Percentiles rank a stretch among this genome's conserved stretches.
phyloP scores from a whole-genome alignment of 1,139 yeast species.

The Entelexis sorbosivorans region DNA sequence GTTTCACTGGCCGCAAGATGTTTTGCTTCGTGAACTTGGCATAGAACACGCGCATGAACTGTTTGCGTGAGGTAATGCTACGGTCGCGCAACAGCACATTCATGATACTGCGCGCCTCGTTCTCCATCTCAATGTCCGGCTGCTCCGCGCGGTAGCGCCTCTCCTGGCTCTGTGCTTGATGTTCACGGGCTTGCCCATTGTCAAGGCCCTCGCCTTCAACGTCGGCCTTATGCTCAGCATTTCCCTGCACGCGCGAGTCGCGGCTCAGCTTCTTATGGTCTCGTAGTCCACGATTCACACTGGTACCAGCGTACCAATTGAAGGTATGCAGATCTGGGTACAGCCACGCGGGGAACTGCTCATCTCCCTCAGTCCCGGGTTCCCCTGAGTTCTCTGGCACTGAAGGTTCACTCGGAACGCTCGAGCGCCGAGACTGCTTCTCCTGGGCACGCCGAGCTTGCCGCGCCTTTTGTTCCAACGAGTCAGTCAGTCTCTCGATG shows the following conservation, averaged over 20 bases:
- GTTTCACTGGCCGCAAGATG: slow-evolving; percentile 17
- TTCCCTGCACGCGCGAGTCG: slow-evolving; percentile 70
- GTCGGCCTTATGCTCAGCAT: slow-evolving; percentile 51
- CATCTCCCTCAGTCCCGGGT: neutral
- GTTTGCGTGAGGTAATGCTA: slow-evolving; percentile 12
- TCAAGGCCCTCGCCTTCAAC: slow-evolving; percentile 71
- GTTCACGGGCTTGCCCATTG: slow-evolving; percentile 32
- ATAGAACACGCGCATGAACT: slow-evolving; percentile 22
- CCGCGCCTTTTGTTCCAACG: slow-evolving; percentile 11
- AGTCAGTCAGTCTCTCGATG: slow-evolving; percentile 47
- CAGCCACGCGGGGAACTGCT: slow-evolving; percentile 21
- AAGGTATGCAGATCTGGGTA: slow-evolving; percentile 34
- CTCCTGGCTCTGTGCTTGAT: slow-evolving; percentile 34
- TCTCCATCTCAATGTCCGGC: slow-evolving; percentile 17
- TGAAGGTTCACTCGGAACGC: neutral
- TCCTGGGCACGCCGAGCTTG: neutral
- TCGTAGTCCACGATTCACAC: slow-evolving; percentile 62
- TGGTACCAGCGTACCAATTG: slow-evolving; percentile 80
- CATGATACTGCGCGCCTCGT: slow-evolving; percentile 19
- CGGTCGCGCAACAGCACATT: slow-evolving; percentile 16
- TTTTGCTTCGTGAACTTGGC: slow-evolving; percentile 15
- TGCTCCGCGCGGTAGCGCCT: slow-evolving; percentile 10
- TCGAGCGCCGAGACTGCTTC: neutral
- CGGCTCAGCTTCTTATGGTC: slow-evolving; percentile 72
- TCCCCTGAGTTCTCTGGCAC: neutral